Base-by-base conservation (phyloP, 257 asterid genomes). In the Gynochthodes officinalis region DNA sequence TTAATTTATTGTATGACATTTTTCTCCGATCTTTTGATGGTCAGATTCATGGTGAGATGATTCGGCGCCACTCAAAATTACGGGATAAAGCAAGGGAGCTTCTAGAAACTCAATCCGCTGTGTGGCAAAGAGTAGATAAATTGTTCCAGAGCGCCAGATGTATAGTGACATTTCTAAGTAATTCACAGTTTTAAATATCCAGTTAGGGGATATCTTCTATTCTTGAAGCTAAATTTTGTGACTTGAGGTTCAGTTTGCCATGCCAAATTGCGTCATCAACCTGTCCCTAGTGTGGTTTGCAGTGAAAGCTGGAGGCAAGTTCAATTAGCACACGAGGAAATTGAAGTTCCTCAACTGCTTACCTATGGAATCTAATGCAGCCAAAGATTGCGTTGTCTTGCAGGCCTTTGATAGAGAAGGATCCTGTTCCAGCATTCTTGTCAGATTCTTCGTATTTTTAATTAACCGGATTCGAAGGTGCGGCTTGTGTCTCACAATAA, bases 31-130 rank as follows among this genome's bases (percentile, higher is more conserved):
- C 44, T 71, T 73, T 39, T 73, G 64, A 39, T 72, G 78, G 48
- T 16, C 86, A 90, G 98, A 88, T 93, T 74, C 98, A 93, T 9
- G 98, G 98, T 57, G 98, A 90, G 81, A 86, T 88, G 64, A 73
- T 93, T 60, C 82, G 95, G n/a, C 63, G 89, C 63, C 84, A 84
- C 76, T 81, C 92, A 70, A 77, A 81, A 67, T 67, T 93, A 76
- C 90, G 82, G 75, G 87, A 72, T 23, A 93, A 86, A 73, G 92
- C 97, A 4, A 73, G 25, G 78, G 80, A 80, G 77, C 95, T 93
- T 74, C 87, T 90, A 54, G 88, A 87, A 54, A 58, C 77, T 69
- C 98, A 93, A 48, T 85, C 96, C 18, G 83, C 73, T 44, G 90
- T 86, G 59, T 93, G 97, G 96, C 96, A 85, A 77, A 82, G 83